A percentile compares a stretch with the other conserved stretches of the same genome.
Conservation (phyloP, 2,329 filamentous ascomycete species). For the Penicillium capsulatum region DNA sequence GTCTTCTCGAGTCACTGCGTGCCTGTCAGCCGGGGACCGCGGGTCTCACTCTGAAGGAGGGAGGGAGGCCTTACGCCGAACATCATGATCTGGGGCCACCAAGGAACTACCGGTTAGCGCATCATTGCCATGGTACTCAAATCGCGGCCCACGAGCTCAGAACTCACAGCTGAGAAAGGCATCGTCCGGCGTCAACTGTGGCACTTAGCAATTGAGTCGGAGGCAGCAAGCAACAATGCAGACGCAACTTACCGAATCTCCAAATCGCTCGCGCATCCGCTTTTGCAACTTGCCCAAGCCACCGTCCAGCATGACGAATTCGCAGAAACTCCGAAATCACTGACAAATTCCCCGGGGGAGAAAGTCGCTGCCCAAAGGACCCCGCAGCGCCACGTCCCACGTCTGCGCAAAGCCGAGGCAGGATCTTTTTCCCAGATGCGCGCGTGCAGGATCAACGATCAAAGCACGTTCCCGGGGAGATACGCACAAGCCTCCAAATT, state of each 20-base stretch:
- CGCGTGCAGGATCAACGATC: neutral
- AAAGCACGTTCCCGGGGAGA: neutral
- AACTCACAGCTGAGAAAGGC: slow-evolving; percentile 66
- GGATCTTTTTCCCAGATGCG: neutral
- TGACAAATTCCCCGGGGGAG: neutral
- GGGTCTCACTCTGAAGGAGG: neutral
- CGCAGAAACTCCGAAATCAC: neutral
- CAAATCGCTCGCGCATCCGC: slow-evolving; percentile 35
- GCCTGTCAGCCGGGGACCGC: slow-evolving; percentile 11
- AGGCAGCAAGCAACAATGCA: neutral
- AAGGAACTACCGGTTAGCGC: slow-evolving; percentile 12
- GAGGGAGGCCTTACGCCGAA: slow-evolving; percentile 54
- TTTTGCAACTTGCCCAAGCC: slow-evolving; percentile 31
- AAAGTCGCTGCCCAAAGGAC: neutral
- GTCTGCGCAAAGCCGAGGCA: neutral
- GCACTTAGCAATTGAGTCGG: slow-evolving; percentile 17
- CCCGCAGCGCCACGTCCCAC: neutral
- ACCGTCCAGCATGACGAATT: slow-evolving; percentile 16
- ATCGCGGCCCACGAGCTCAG: neutral
- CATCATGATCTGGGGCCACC: slow-evolving; percentile 54
- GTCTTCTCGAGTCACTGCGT: slow-evolving; percentile 78
- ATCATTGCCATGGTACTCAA: neutral
- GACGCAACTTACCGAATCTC: slow-evolving; percentile 33
- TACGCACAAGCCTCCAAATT: neutral
- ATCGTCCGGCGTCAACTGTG: slow-evolving; percentile 57